Conservation (phyloP, 2,329 filamentous ascomycete genomes). For the Penicillium sp. region DNA sequence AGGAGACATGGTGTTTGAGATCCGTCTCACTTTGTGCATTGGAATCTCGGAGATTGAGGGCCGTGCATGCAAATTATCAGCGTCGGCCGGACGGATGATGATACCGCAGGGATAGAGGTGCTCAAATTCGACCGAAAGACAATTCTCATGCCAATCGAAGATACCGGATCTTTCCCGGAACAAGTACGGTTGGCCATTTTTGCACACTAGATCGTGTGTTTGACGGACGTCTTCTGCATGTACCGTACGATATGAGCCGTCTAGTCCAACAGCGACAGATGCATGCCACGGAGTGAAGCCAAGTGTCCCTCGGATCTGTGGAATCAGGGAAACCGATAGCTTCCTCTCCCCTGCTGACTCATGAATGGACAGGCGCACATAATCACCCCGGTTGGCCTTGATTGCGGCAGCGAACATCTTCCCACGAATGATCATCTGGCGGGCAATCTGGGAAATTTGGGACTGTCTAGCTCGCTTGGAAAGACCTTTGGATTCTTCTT, state of each 20-base stretch:
- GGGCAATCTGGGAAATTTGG: conserved; percentile 18
- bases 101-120: conserved; percentile 42
- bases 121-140: conserved; percentile 33
- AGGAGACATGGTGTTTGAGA: conserved; percentile 50
- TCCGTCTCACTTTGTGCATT: conserved; percentile 26
- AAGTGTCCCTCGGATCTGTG: conserved; percentile 18
- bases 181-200: conserved; percentile 44
- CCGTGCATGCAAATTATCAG: conserved; percentile 16
- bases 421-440: conserved; percentile 24
- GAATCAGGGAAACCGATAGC: conserved; percentile 22
- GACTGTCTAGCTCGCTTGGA: conserved; percentile 17
- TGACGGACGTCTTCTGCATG: conserved; percentile 24
- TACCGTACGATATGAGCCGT: conserved; percentile 21
- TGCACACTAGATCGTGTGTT: conserved; percentile 44
- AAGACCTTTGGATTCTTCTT: conserved; percentile 6
- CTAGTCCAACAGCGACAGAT: conserved; percentile 26
- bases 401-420: conserved; percentile 27
- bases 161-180: conserved; percentile 47
- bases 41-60: conserved; percentile 20
- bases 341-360: conserved; percentile 24
- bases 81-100: conserved; percentile 19
- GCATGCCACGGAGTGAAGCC: conserved; percentile 33
- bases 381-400: conserved; percentile 22
- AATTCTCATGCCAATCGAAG: conserved; percentile 38
- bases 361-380: conserved; percentile 27